A percentile compares a stretch with the other conserved stretches of the same genome.
Evolutionary conservation across 345 rosid species (phyloP).

Genomic region (Pelargonium nanum): DNA sequence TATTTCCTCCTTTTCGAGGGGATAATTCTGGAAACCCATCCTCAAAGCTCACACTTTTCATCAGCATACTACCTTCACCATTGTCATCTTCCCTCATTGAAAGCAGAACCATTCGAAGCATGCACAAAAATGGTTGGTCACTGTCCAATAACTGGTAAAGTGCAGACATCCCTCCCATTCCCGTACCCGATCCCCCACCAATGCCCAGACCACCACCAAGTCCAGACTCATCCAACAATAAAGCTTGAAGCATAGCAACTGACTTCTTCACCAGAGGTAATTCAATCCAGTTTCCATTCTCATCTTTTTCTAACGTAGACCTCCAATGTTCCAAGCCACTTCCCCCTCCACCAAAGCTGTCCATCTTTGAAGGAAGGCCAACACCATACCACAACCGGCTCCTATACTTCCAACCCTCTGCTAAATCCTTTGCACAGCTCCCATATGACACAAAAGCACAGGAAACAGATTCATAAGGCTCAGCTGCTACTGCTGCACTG

Average conservation of each 20-base stretch:
- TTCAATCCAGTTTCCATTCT: conserved; percentile 92
- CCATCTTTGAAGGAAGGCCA: conserved; percentile 57
- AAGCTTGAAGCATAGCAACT: conserved; percentile 93
- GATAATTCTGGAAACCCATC: conserved; percentile 41
- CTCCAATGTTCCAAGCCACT: conserved; percentile 88
- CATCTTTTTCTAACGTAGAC: conserved; percentile 78
- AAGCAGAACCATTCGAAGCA: conserved; percentile 97
- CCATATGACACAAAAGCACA: conserved; percentile 99
- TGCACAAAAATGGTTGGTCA: conserved; percentile 98
- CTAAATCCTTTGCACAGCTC: conserved; percentile 83
- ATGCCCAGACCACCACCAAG: conserved; percentile 99
- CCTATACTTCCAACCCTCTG: conserved; percentile 97
- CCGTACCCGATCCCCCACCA: conserved; percentile 99
- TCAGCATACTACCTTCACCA: conserved; percentile 64
- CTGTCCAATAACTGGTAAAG: conserved; percentile 94
- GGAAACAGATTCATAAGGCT: conserved; percentile 93
- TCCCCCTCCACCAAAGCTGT: conserved; percentile 82
- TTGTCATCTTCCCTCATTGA: conserved; percentile 96
- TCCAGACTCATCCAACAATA: conserved; percentile 88
- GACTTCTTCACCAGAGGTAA: conserved; percentile 89
- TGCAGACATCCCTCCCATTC: conserved; percentile 99
- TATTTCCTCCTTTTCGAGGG: conserved; percentile 32
- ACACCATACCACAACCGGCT: conserved; percentile 97
- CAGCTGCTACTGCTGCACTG: conserved; percentile 94
- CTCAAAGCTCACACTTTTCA: conserved; percentile 50